Evolutionary conservation across 108 stramenopile genomes (phyloP).

Genomic region (Ochromonas danica): DNA sequence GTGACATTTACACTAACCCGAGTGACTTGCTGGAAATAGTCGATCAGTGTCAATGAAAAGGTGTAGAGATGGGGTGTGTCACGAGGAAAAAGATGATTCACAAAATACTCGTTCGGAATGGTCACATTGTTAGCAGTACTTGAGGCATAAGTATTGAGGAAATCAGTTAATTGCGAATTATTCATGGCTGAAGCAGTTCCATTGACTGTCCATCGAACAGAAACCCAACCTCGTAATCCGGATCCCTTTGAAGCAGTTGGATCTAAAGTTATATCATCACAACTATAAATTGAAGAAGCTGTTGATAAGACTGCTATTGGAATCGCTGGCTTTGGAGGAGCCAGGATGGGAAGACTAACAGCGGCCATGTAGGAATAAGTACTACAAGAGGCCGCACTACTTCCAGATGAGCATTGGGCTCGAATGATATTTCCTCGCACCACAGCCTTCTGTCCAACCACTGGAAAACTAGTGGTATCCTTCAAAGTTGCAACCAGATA

Average conservation of each 20-base stretch:
- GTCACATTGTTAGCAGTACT: neutral
- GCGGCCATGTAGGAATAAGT: neutral
- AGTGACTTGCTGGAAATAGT: neutral
- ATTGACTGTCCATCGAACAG: neutral
- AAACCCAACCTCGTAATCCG: neutral
- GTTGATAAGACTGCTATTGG: neutral
- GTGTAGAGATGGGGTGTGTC: neutral
- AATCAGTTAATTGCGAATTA: neutral
- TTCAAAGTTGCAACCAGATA: neutral
- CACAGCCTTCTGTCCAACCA: neutral
- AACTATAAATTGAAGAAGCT: neutral
- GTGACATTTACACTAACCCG: neutral
- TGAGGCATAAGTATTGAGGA: neutral
- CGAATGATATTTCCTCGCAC: neutral
- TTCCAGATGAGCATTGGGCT: neutral
- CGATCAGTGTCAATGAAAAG: neutral
- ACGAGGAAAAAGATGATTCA: too few relatives aligned
- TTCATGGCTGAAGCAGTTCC: neutral
- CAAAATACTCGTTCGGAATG: constrained; percentile 11
- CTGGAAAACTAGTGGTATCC: neutral
- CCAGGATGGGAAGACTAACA: neutral
- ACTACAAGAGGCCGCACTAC: neutral
- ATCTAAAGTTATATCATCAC: constrained; percentile 6
- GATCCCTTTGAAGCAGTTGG: neutral
- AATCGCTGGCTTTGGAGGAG: neutral